phyloP scores from a whole-genome alignment of 345 rosid genomes.

The Arabidopsis arenosa region DNA sequence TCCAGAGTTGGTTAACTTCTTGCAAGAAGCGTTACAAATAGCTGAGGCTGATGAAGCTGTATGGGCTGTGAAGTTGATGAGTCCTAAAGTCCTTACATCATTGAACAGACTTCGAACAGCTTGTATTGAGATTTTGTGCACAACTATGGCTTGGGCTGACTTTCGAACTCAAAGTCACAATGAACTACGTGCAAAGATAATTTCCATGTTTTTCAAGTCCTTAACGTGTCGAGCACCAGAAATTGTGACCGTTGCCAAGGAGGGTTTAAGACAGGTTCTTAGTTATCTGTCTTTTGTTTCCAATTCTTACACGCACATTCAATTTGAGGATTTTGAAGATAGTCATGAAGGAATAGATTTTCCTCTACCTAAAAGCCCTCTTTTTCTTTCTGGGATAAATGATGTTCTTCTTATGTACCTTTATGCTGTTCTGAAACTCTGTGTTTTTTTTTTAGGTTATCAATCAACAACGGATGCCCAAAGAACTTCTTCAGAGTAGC shows the following conservation, averaged over 20 bases:
- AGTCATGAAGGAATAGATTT: conserved; percentile 11
- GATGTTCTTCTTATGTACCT: neutral
- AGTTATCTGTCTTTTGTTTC: conserved; percentile 35
- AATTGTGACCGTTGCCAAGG: conserved; percentile 98
- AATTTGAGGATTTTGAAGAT: conserved; percentile 15
- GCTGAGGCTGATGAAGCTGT: conserved; percentile 97
- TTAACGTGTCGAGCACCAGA: conserved; percentile 91
- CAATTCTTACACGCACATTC: conserved; percentile 9
- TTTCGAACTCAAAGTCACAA: conserved; percentile 82
- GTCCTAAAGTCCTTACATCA: conserved; percentile 79
- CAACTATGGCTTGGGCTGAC: conserved; percentile 99
- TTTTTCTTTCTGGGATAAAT: conserved; percentile 29
- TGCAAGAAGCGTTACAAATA: conserved; percentile 98
- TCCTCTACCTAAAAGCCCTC: conserved; percentile 21
- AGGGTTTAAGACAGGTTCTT: conserved; percentile 89
- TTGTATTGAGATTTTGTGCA: conserved; percentile 95
- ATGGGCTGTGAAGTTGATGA: conserved; percentile 91
- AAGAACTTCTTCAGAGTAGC: conserved; percentile 98
- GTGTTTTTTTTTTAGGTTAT: conserved; percentile 64
- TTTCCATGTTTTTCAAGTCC: conserved; percentile 98
- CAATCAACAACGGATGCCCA: conserved; percentile 97
- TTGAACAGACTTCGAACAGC: conserved; percentile 87
- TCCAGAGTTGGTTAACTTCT: conserved; percentile 85
- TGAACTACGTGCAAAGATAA: conserved; percentile 90
- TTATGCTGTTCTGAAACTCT: conserved; percentile 22